These are phyloP conservation scores for Chlorophyllum brunneum DNA, from an alignment of 768 basidiomycete genomes.

Conservation along the genomic window DNA sequence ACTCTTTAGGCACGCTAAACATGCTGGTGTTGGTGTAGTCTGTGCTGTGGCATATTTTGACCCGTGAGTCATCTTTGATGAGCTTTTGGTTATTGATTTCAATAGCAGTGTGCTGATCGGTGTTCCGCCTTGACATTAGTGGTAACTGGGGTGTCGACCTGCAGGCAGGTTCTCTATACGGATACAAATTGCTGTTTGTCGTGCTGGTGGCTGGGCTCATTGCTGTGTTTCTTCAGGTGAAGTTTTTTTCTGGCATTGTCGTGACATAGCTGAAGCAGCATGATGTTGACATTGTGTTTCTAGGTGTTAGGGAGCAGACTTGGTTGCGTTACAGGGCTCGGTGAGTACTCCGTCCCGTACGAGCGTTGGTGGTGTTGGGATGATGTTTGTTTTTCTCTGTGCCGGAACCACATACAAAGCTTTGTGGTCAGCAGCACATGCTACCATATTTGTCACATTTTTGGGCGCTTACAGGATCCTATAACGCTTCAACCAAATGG, in stretches of 20 bases:
- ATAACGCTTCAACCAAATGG: too few species aligned
- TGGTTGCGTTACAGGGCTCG: constrained; percentile 79
- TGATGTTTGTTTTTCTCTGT: neutral
- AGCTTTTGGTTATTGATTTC: constrained; percentile 1
- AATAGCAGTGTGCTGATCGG: constrained; percentile 2
- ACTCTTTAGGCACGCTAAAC: constrained; percentile 50
- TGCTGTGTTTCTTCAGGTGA: constrained; percentile 79
- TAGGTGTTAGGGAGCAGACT: constrained; percentile 76
- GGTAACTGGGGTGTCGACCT: constrained; percentile 92
- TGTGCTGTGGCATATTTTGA: constrained; percentile 89
- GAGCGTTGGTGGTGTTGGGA: neutral
- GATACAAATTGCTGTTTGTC: constrained; percentile 83
- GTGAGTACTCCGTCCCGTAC: constrained; percentile 34
- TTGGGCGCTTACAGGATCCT: too few species aligned
- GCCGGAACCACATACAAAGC: neutral
- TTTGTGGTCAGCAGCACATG: too few species aligned
- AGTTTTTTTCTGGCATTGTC: constrained; percentile 8
- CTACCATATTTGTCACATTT: too few species aligned
- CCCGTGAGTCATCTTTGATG: constrained; percentile 50
- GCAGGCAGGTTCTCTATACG: constrained; percentile 80
- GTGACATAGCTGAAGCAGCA: neutral
- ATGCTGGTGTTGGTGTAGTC: constrained; percentile 81
- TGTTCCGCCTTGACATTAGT: constrained; percentile 26
- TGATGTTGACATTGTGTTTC: neutral
- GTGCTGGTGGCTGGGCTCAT: constrained; percentile 81